Conservation (phyloP, 2,329 filamentous ascomycete genomes). For the Calonectria pseudoreteaudii region DNA sequence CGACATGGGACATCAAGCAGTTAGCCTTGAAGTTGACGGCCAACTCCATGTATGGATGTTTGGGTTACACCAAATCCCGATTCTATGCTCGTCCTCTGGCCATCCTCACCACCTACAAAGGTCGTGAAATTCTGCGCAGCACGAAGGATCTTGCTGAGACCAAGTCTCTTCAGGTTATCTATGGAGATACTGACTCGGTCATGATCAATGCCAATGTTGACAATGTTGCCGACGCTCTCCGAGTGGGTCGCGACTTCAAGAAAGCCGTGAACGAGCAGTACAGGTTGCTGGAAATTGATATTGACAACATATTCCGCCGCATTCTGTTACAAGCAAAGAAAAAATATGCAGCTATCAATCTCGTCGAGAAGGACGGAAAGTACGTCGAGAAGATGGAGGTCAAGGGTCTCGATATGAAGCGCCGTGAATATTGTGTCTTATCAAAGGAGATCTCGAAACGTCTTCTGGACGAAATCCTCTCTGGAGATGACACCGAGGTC, state of each 20-base stretch:
- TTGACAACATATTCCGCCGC: slow-evolving; percentile 95
- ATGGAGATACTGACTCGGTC: slow-evolving; percentile 98
- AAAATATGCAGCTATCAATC: slow-evolving; percentile 97
- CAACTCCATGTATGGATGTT: slow-evolving; percentile 99
- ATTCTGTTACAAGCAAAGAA: slow-evolving; percentile 97
- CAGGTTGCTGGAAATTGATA: slow-evolving; percentile 93
- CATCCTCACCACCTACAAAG: slow-evolving; percentile 96
- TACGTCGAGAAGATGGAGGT: slow-evolving; percentile 96
- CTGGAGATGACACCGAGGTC: slow-evolving; percentile 89
- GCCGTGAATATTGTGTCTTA: slow-evolving; percentile 94
- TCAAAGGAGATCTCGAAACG: slow-evolving; percentile 95
- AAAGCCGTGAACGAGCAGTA: slow-evolving; percentile 94
- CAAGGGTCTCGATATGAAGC: slow-evolving; percentile 97
- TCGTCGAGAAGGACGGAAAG: slow-evolving; percentile 89
- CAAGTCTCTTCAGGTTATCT: slow-evolving; percentile 93
- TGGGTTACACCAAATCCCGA: slow-evolving; percentile 95
- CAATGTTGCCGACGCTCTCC: slow-evolving; percentile 89
- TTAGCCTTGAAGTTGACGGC: slow-evolving; percentile 96
- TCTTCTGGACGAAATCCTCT: slow-evolving; percentile 93
- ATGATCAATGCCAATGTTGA: slow-evolving; percentile 99
- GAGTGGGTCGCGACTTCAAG: slow-evolving; percentile 95
- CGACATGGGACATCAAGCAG: slow-evolving; percentile 98
- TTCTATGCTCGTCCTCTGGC: slow-evolving; percentile 97
- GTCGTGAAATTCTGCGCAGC: slow-evolving; percentile 94
- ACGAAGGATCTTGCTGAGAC: slow-evolving; percentile 96